These are phyloP conservation scores for Albugo candida DNA, from an alignment of 352 stramenopile species.

Conservation along the genomic window DNA sequence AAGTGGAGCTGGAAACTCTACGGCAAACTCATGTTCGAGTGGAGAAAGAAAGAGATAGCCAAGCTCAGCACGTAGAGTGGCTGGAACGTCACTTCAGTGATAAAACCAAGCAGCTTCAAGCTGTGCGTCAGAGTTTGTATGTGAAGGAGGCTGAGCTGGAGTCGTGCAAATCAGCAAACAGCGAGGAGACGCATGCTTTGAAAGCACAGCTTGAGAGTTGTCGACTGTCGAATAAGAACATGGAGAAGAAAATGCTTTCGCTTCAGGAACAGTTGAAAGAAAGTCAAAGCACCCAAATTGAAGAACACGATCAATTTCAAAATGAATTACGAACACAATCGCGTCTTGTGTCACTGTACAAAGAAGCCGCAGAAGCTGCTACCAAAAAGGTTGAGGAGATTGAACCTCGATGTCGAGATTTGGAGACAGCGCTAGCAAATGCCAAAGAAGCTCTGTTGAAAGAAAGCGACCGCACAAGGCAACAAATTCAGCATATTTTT, in stretches of 20 bases:
- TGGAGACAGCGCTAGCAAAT: conserved; percentile 34
- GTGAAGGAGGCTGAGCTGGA: conserved; percentile 35
- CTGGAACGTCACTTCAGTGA: conserved; percentile 38
- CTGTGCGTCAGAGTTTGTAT: conserved; percentile 29
- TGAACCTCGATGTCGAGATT: conserved; percentile 26
- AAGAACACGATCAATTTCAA: conserved; percentile 39
- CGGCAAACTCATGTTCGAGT: conserved; percentile 23
- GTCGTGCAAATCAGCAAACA: conserved; percentile 24
- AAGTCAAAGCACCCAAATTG: conserved; percentile 28
- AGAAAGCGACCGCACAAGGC: conserved; percentile 45
- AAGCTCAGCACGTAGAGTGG: conserved; percentile 35
- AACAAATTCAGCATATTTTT: conserved; percentile 58
- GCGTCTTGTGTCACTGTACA: conserved; percentile 50
- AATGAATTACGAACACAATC: conserved; percentile 47
- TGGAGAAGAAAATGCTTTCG: conserved; percentile 36
- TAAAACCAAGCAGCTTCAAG: conserved; percentile 40
- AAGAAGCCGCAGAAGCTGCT: conserved; percentile 38
- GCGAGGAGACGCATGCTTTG: conserved; percentile 24
- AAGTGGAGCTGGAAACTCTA: conserved; percentile 37
- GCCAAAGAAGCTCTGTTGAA: conserved; percentile 33
- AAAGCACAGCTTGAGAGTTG: conserved; percentile 38
- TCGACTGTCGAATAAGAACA: conserved; percentile 37
- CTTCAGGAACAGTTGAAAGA: conserved; percentile 54
- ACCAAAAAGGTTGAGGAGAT: conserved; percentile 29
- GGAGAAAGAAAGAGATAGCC: conserved; percentile 26